phyloP scores from a whole-genome alignment of 306 rosid species.

The Canavalia gladiata region DNA sequence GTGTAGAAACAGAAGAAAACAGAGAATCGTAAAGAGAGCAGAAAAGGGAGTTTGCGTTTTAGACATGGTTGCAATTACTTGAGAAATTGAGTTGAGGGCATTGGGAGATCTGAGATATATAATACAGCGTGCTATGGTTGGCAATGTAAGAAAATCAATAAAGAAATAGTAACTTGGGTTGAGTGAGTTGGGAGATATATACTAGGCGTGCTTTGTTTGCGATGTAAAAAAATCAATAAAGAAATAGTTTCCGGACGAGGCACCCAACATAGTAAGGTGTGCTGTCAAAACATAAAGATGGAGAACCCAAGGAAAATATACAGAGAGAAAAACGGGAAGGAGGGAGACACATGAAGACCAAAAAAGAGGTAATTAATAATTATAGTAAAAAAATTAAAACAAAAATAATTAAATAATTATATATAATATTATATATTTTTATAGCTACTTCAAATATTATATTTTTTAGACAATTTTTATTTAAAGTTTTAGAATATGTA shows the following conservation, averaged over 20 bases:
- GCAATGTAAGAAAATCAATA: neutral
- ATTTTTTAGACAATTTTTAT: too few relatives aligned
- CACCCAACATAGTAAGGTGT: neutral
- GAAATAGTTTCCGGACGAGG: neutral
- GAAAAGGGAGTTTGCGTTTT: neutral
- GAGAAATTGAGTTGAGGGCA: neutral
- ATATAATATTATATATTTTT: too few relatives aligned
- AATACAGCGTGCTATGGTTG: neutral
- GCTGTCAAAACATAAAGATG: neutral
- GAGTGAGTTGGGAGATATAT: too few relatives aligned
- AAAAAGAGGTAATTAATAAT: too few relatives aligned
- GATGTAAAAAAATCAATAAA: neutral
- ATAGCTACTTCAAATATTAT: too few relatives aligned
- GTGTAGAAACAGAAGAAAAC: neutral
- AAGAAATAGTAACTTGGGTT: neutral
- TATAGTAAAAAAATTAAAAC: too few relatives aligned
- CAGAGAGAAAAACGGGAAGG: too few relatives aligned
- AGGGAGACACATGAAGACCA: too few relatives aligned
- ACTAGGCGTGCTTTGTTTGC: neutral
- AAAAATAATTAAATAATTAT: too few relatives aligned
- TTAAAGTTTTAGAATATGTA: too few relatives aligned
- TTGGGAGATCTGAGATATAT: neutral
- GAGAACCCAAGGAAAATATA: neutral
- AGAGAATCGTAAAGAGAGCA: neutral
- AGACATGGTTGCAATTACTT: slow-evolving; percentile 4